Evolutionary conservation across 768 basidiomycete genomes (phyloP).

Genomic region (Suillus spraguei): DNA sequence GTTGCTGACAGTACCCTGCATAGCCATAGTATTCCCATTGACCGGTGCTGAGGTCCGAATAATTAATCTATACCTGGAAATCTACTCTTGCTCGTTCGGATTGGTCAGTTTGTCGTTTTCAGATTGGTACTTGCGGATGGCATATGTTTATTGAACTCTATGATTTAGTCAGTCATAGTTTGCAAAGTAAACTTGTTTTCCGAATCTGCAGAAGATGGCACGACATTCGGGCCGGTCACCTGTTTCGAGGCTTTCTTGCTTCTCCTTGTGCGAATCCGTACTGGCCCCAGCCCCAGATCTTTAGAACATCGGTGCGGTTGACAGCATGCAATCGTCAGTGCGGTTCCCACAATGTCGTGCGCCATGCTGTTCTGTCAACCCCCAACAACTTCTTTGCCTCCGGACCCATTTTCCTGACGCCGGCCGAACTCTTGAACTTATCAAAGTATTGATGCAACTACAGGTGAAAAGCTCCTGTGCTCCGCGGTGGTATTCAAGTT

Average conservation of each 20-base stretch:
- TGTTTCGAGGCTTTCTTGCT: background rate
- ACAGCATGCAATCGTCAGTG: background rate
- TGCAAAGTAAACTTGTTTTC: background rate
- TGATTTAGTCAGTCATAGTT: background rate
- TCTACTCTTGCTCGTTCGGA: background rate
- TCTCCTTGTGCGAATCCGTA: background rate
- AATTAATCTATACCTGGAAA: background rate
- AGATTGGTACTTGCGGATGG: background rate
- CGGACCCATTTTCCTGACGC: background rate
- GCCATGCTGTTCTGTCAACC: slow-evolving; percentile 8
- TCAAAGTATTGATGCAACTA: background rate
- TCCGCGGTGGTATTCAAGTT: background rate
- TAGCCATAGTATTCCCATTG: background rate
- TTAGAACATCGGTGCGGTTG: background rate
- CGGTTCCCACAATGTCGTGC: background rate
- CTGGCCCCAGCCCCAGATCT: background rate
- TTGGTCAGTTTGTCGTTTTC: background rate
- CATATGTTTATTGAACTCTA: slow-evolving; percentile 1
- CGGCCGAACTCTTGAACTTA: background rate
- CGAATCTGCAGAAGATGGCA: background rate
- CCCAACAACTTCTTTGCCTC: background rate
- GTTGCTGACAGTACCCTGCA: background rate
- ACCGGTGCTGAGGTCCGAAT: background rate
- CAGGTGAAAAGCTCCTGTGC: background rate
- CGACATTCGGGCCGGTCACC: background rate